phyloP scores from a whole-genome alignment of 768 basidiomycete genomes.

The Leccinum imitatum region DNA sequence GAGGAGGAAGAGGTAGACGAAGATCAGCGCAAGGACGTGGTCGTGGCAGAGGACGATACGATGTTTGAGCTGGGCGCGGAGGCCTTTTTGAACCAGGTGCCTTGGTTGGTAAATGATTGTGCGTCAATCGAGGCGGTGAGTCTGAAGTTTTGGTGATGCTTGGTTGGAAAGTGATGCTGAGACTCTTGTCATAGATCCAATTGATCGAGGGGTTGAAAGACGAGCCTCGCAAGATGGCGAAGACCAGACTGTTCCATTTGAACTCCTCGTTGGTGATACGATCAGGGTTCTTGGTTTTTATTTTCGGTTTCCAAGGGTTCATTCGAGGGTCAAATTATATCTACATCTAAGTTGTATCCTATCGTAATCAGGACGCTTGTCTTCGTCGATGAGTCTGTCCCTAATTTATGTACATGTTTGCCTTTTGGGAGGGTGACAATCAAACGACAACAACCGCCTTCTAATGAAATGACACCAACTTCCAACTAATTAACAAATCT shows the following conservation, averaged over 20 bases:
- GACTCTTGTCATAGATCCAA: neutral
- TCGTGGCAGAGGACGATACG: conserved; percentile 1
- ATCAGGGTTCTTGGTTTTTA: no score
- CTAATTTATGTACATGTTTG: no score
- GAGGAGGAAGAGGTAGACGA: neutral
- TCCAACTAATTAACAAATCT: no score
- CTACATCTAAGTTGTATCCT: no score
- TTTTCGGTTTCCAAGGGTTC: neutral
- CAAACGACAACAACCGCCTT: no score
- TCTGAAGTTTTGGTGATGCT: neutral
- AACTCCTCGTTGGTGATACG: neutral
- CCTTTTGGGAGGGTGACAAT: no score
- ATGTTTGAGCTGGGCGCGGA: conserved; percentile 16
- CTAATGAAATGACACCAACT: no score
- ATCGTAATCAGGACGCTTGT: no score
- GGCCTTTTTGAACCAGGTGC: conserved; percentile 9
- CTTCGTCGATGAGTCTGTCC: no score
- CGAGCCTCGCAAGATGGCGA: neutral
- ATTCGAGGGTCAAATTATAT: no score
- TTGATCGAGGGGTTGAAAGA: neutral
- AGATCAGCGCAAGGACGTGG: no score
- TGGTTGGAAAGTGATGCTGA: neutral
- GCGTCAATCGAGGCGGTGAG: neutral
- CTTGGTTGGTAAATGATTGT: neutral
- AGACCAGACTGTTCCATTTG: neutral